Evolutionary conservation across 1,284 basidiomycete genomes (phyloP), one percentile per base, ranked within the genome.

Genomic region (Meripilus lineatus): DNA sequence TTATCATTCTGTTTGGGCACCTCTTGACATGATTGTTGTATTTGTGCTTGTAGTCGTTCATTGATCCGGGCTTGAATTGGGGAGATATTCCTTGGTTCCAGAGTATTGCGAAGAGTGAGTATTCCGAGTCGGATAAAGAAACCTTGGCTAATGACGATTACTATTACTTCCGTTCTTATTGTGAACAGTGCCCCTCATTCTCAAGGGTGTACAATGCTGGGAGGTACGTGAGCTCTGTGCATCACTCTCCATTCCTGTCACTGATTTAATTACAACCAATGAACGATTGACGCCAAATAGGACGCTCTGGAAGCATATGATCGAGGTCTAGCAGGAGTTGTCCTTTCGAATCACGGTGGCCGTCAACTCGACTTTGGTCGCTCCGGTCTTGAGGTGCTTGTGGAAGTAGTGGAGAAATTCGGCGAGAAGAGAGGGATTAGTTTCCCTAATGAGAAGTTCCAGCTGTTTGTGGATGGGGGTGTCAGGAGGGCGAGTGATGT

Each of bases 201-300:
- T 97, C 42, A 98, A 97, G 64, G 92, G 93, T 45, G 89, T 96
- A 2, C 92, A 94, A 63, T 83, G 83, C 55, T 94, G 90, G 89
- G 92, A 95, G 67, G 80, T 80, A 43, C 24, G 69, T 57, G 4
- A 5, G 18, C 2, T 33, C 23, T n/a, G 15, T 17, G 18, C 23
- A 21, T 38, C 13, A 11, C 38, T 33, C 35, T 41, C 13, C 11
- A 6, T 32, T n/a, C 14, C 24, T 3, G 18, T 44, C 23, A 17
- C 18, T 22, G 23, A 13, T 14, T 11, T 37, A 17, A 10, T 23
- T n/a, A n/a, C n/a, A n/a, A n/a, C n/a, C n/a, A n/a, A n/a, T n/a
- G n/a, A n/a, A n/a, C n/a, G n/a, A n/a, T n/a, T n/a, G n/a, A n/a
- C n/a, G n/a, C n/a, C n/a, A n/a, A n/a, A 20, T 44, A 83, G 77